These are phyloP conservation scores for Nothomitra cinnamomea DNA, from an alignment of 2,329 filamentous ascomycete genomes.

Conservation along the genomic window DNA sequence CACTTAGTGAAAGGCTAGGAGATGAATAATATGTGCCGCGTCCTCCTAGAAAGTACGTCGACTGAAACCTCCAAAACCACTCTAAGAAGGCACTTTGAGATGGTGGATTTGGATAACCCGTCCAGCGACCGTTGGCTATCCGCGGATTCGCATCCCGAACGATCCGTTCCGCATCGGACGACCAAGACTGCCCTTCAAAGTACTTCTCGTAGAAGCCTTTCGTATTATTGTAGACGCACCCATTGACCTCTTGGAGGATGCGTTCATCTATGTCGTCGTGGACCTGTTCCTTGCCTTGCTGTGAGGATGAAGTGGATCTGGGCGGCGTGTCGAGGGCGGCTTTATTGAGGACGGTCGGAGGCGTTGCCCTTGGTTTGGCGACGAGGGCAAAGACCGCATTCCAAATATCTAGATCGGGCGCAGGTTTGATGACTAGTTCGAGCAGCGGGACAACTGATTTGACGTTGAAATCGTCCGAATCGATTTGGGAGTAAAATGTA, in stretches of 20 bases:
- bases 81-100: slow-evolving; percentile 1
- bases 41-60: background rate
- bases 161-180: background rate
- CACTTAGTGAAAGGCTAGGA: too few relatives aligned
- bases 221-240: slow-evolving; percentile 14
- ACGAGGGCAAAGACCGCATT: too few relatives aligned
- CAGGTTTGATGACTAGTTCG: background rate
- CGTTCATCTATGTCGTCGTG: slow-evolving; percentile 14
- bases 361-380: too few relatives aligned
- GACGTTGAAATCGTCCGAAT: too few relatives aligned
- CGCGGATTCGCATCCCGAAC: background rate
- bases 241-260: slow-evolving; percentile 15
- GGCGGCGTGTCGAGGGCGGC: too few relatives aligned
- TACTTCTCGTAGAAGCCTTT: slow-evolving; percentile 10
- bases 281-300: slow-evolving; percentile 14
- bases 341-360: too few relatives aligned
- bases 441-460: too few relatives aligned
- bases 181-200: slow-evolving; percentile 1
- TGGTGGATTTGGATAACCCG: slow-evolving; percentile 3
- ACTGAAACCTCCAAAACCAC: slow-evolving; percentile 5
- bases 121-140: slow-evolving; percentile 3
- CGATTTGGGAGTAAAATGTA: too few relatives aligned
- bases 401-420: background rate
- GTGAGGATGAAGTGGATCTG: background rate
- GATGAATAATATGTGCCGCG: too few relatives aligned